Conservation (phyloP, 1,284 basidiomycete genomes). For the Puccinia triticina region DNA sequence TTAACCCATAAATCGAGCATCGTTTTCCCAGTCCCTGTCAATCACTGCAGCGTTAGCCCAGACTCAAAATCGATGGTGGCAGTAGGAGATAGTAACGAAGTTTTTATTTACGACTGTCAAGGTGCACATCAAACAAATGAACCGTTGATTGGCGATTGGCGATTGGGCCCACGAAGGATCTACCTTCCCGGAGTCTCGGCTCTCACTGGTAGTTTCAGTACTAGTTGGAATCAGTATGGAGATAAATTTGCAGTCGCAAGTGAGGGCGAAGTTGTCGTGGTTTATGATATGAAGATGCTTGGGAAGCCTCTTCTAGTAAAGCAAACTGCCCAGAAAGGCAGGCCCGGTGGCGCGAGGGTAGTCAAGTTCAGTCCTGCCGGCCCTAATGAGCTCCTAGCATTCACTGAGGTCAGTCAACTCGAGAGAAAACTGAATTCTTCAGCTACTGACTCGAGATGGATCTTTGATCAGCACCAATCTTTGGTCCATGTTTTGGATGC, state of each 20-base stretch:
- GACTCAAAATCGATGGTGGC: slow-evolving; percentile 45
- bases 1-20: slow-evolving; percentile 30
- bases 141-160: slow-evolving; percentile 40
- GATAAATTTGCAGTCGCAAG: slow-evolving; percentile 49
- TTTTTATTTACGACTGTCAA: slow-evolving; percentile 45
- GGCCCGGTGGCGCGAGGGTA: slow-evolving; percentile 42
- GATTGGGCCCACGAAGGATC: slow-evolving; percentile 33
- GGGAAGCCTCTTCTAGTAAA: slow-evolving; percentile 32
- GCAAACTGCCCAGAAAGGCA: slow-evolving; percentile 32
- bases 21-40: slow-evolving; percentile 38
- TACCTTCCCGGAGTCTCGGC: slow-evolving; percentile 14
- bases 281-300: slow-evolving; percentile 48
- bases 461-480: slow-evolving; percentile 39
- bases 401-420: slow-evolving; percentile 45
- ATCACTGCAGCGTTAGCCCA: slow-evolving; percentile 49
- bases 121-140: slow-evolving; percentile 13
- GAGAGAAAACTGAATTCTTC: neutral
- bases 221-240: slow-evolving; percentile 36
- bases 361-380: slow-evolving; percentile 46
- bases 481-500: slow-evolving; percentile 50
- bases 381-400: slow-evolving; percentile 48
- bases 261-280: slow-evolving; percentile 42
- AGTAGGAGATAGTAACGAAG: slow-evolving; percentile 50
- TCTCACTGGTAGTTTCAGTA: slow-evolving; percentile 35
- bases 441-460: neutral